These are phyloP conservation scores for Stephania yunnanensis DNA, from an alignment of 164 flowering plant genomes.

Conservation along the genomic window DNA sequence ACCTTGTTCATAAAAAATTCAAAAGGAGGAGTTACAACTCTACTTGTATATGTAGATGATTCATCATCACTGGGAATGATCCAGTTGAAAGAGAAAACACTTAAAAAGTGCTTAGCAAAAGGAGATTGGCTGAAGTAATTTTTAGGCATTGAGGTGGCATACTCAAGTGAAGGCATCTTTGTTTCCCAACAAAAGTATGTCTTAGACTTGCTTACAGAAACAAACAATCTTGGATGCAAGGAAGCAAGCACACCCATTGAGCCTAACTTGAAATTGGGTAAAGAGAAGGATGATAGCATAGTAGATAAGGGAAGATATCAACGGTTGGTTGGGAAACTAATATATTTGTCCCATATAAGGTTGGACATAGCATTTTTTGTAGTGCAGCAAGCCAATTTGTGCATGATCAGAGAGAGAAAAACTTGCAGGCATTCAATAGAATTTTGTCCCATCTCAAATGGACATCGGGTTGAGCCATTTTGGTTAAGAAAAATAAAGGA, in stretches of 20 bases:
- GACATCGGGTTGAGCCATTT: neutral
- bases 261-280: neutral
- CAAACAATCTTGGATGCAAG: neutral
- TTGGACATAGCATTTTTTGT: neutral
- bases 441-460: neutral
- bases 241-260: neutral
- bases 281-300: neutral
- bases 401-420: neutral
- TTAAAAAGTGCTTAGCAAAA: neutral
- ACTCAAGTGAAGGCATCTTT: neutral
- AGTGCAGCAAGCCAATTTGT: neutral
- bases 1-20: neutral
- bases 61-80: neutral
- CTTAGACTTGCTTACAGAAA: neutral
- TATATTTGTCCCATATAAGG: neutral
- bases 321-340: neutral
- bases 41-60: neutral
- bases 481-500: no score
- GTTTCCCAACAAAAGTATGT: neutral
- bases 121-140: neutral
- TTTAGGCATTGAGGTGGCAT: constrained; percentile 2
- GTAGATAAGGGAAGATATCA: neutral
- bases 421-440: neutral
- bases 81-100: neutral
- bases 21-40: neutral